phyloP scores from a whole-genome alignment of 257 asterid genomes.

The Echites panduratus region DNA sequence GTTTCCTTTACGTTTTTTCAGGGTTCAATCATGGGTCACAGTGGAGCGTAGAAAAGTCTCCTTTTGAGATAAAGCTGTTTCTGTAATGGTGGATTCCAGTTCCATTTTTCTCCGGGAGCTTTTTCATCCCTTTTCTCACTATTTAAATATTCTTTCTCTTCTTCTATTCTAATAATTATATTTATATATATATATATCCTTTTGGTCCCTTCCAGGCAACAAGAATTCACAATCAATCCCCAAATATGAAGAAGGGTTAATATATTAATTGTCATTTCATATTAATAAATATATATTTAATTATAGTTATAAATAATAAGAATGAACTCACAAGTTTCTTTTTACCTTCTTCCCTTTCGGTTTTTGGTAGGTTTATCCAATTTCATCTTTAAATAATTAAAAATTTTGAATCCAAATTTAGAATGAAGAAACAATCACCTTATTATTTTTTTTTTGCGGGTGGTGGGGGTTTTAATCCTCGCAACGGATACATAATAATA shows the following conservation, averaged over 20 bases:
- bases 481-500: too few species aligned
- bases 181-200: too few species aligned
- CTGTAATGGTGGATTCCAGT: constrained; percentile 1
- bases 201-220: background rate
- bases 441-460: too few species aligned
- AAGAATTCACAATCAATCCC: background rate
- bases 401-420: background rate
- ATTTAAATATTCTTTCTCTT: background rate
- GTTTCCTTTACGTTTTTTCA: background rate
- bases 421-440: background rate
- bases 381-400: too few species aligned
- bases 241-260: too few species aligned
- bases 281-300: too few species aligned
- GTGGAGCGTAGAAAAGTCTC: background rate
- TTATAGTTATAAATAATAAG: too few species aligned
- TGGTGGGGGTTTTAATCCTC: too few species aligned
- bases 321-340: too few species aligned
- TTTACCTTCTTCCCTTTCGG: too few species aligned
- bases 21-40: background rate
- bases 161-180: background rate
- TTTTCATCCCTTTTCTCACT: background rate
- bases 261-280: too few species aligned
- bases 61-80: background rate
- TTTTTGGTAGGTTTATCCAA: too few species aligned
- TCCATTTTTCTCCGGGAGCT: background rate